Percentiles rank a stretch among this genome's conserved stretches.
Conservation (phyloP, 495 filamentous ascomycete genomes). For the Mytilinidion resinicola region DNA sequence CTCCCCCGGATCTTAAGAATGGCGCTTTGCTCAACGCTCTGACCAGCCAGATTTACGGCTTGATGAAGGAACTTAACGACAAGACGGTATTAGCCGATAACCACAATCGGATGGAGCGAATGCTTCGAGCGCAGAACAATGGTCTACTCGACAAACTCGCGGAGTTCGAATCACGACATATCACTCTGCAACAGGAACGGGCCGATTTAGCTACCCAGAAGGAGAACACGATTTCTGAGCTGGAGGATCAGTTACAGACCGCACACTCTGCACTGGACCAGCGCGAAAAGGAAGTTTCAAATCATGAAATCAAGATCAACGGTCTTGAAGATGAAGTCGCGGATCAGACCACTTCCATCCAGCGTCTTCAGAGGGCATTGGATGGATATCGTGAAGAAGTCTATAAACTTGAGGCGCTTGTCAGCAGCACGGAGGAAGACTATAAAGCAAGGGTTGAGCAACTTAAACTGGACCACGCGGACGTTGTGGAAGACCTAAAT, state of each 20-base stretch:
- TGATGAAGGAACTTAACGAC: conserved; percentile 19
- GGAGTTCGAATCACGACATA: conserved; percentile 16
- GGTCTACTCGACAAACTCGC: conserved; percentile 28
- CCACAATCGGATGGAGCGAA: conserved; percentile 13
- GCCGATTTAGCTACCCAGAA: conserved; percentile 47
- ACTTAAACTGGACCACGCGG: conserved; percentile 25
- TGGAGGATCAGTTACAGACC: conserved; percentile 22
- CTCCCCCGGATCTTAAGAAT: conserved; percentile 23
- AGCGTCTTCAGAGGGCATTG: conserved; percentile 55
- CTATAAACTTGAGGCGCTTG: conserved; percentile 52
- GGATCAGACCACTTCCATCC: conserved; percentile 36
- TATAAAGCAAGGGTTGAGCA: conserved; percentile 33
- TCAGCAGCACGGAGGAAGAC: conserved; percentile 54
- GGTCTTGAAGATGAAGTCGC: conserved; percentile 16
- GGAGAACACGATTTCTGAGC: conserved; percentile 28
- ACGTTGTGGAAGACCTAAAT: conserved; percentile 22
- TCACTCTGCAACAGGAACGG: conserved; percentile 47
- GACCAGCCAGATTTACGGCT: conserved; percentile 21
- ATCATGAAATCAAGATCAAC: conserved; percentile 40
- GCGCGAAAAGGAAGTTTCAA: conserved; percentile 47
- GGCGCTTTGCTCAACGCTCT: conserved; percentile 28
- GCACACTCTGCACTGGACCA: conserved; percentile 26
- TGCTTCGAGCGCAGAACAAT: conserved; percentile 14
- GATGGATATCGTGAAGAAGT: conserved; percentile 61
- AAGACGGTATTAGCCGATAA: conserved; percentile 21